Base-by-base conservation (phyloP, 495 filamentous ascomycete species). In the Trichoderma gamsii region DNA sequence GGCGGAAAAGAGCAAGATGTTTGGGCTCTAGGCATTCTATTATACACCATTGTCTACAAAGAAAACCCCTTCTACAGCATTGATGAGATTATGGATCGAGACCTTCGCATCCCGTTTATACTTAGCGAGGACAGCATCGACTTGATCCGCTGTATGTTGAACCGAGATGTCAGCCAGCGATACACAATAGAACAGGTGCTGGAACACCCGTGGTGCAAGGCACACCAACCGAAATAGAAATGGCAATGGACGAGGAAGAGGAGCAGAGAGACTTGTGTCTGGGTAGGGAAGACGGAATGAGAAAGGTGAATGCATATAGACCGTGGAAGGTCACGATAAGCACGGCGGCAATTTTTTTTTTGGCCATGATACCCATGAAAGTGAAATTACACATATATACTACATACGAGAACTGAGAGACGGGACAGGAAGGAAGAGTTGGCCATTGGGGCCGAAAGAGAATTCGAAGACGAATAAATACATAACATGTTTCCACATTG, bases 31-130 rank as follows among this genome's bases (percentile, higher is more conserved):
- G 95, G 95, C 23, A 97, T 99, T 71, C 84, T 98, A 9, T 87
- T 99, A 41, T 99, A 99, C 81, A 99, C 95, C 21, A 97, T 99
- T 71, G 90, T 97, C 71, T 99, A 98, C 83, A 98, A 98, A 77
- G 95, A 99, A 80, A 99, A 99, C 73, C 95, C 95, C 4, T 99
- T 99, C 80, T 99, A 99, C 84, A 96, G 91, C 76, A 93, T 99
- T 73, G 96, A 99, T 76, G 95, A 99, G 79, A 99, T 99, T 72
- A 93, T 97, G 84, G 95, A 99, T 77, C 94, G 94, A 70, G 95
- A 97, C 69, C 81, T 98, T 68, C 85, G 95, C 25, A 89, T 99
- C 7, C 95, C 95, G 0, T 97, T 92, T 76, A 82, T 93, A 25
- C 90, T 97, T 79, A 96, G 92, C 75, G 92, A 96, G 70, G 87